Evolutionary conservation across 192 early-diverging fungal genomes (phyloP), one percentile per base, ranked within the genome.

Genomic region (Funneliformis mosseae): DNA sequence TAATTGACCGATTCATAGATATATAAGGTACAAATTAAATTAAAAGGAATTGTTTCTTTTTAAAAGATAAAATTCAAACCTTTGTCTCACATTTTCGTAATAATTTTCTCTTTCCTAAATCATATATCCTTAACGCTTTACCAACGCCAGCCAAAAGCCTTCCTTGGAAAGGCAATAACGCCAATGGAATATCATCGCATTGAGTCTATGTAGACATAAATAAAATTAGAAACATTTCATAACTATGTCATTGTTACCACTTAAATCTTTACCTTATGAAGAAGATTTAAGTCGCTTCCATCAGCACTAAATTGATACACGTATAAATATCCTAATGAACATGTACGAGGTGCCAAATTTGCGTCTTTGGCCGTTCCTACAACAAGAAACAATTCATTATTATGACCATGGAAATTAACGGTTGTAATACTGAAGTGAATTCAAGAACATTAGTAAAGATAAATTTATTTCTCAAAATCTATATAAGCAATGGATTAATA

Each of bases 1-100:
- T 39, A 23, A 50, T 38, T 55, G 2, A 33, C 6, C n/a, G 18
- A 43, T 21, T 18, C 21, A 70, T 21, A 21, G 7, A 18, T 12
- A 41, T 43, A 43, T n/a, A n/a, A 39, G 63, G 12, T 66, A 28
- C 12, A 18, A 28, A 38, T 38, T 68, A 41, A 1, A 16, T n/a
- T 16, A 8, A 41, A 70, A n/a, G 14, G 8, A 45, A 7, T 55
- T 55, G 16, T 55, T 21, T 55, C 18, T 55, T 5, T 21, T 55
- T 10, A 45, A 45, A 45, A 45, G 8, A 45, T 9, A 45, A 45
- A 67, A 21, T 41, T 38, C 82, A 74, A 50, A 90, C 91, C 87
- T 91, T 92, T 71, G 90, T 88, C 88, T 98, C 97, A 74, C 95
- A 95, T 78, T 98, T 97, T 74, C 93, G 84, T 38, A 99, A 91